These are phyloP conservation scores for Gnaphalium uliginosum DNA, from an alignment of 129 eudicot genomes.

Conservation along the genomic window DNA sequence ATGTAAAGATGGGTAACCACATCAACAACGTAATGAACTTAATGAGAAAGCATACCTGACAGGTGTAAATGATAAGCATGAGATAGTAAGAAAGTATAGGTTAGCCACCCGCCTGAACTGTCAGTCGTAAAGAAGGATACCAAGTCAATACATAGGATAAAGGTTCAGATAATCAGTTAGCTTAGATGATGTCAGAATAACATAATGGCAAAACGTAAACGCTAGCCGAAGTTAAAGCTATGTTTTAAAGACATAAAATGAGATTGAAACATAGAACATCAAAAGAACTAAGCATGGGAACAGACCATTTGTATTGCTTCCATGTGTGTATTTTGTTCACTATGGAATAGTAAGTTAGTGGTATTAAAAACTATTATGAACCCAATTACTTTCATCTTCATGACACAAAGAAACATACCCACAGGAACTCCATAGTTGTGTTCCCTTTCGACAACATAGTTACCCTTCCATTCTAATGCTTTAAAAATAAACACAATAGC, in stretches of 20 bases:
- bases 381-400: constrained; percentile 14
- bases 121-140: constrained; percentile 39
- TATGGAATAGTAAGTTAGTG: background rate
- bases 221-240: background rate
- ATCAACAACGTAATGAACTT: background rate
- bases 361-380: constrained; percentile 8
- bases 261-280: constrained; percentile 10
- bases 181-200: background rate
- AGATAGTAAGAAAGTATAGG: constrained; percentile 88
- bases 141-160: constrained; percentile 25
- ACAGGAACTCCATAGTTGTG: background rate
- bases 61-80: constrained; percentile 89
- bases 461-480: background rate
- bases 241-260: constrained; percentile 12
- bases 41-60: constrained; percentile 59
- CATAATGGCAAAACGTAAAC: background rate
- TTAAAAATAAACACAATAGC: background rate
- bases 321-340: constrained; percentile 5
- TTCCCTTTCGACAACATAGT: background rate
- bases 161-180: constrained; percentile 19
- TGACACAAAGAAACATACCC: background rate
- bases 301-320: background rate
- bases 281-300: constrained; percentile 3
- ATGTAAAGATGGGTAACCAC: background rate
- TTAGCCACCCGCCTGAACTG: constrained; percentile 99